Evolutionary conservation across 495 filamentous ascomycete genomes (phyloP).

Genomic region (Monascus purpureus): DNA sequence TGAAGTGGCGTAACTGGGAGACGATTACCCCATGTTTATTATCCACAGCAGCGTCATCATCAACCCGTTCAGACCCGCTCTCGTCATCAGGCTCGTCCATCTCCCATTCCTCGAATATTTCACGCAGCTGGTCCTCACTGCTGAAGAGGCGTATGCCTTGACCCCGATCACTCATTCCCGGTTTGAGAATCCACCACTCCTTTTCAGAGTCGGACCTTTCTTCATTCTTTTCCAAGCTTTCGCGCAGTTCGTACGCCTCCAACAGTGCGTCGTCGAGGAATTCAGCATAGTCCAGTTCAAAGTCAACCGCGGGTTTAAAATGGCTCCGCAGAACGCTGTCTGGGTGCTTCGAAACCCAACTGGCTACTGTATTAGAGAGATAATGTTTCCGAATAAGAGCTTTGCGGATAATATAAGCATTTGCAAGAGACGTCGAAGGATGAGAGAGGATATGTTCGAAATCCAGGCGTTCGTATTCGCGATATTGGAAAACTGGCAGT

Average conservation of each 20-base stretch:
- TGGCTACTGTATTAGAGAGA: constrained; percentile 60
- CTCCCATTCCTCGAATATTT: constrained; percentile 81
- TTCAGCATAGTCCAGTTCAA: constrained; percentile 93
- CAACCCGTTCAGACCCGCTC: constrained; percentile 16
- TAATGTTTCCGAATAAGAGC: constrained; percentile 96
- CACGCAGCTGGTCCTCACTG: constrained; percentile 61
- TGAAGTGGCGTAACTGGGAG: constrained; percentile 87
- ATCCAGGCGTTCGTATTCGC: constrained; percentile 72
- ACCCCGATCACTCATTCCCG: constrained; percentile 90
- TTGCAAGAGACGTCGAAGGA: constrained; percentile 46
- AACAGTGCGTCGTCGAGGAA: constrained; percentile 87
- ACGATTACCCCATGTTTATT: constrained; percentile 48
- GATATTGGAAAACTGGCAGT: constrained; percentile 59
- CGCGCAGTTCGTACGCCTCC: constrained; percentile 75
- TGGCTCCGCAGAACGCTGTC: constrained; percentile 48
- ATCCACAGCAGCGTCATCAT: constrained; percentile 20
- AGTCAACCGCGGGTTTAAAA: constrained; percentile 60
- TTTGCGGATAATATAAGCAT: constrained; percentile 89
- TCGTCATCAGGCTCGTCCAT: constrained; percentile 42
- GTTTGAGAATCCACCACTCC: constrained; percentile 98
- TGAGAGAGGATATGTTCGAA: constrained; percentile 58
- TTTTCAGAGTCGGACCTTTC: constrained; percentile 30
- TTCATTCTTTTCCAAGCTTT: constrained; percentile 55
- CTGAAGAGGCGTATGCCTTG: constrained; percentile 85
- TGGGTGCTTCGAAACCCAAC: constrained; percentile 74